Conservation (phyloP, 1,139 yeast genomes). For the Suhomyces atakaporum region DNA sequence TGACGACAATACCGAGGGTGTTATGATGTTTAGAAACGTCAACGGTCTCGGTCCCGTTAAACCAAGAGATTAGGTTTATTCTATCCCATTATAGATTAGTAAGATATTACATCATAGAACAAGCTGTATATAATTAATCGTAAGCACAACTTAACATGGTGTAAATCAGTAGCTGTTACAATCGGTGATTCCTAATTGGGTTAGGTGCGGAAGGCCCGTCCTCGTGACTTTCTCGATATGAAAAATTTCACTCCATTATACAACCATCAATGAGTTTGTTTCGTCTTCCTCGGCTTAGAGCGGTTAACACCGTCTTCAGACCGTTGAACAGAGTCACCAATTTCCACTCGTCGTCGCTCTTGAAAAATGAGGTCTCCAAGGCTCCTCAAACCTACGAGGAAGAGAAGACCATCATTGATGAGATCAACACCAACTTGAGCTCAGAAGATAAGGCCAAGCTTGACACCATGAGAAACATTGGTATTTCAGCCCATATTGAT, state of each 20-base stretch:
- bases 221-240: slow-evolving; percentile 3
- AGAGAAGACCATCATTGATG: slow-evolving; percentile 67
- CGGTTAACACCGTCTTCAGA: slow-evolving; percentile 8
- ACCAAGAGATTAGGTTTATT: slow-evolving; percentile 16
- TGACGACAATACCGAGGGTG: slow-evolving; percentile 52
- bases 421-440: slow-evolving; percentile 53
- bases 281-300: slow-evolving; percentile 9
- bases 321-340: slow-evolving; percentile 5
- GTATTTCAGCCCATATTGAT: slow-evolving; percentile 93
- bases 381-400: slow-evolving; percentile 60
- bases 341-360: slow-evolving; percentile 6
- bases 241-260: slow-evolving; percentile 6
- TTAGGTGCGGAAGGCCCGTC: no score
- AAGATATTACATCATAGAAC: not conserved
- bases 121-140: slow-evolving; percentile 1
- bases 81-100: not conserved
- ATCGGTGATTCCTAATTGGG: no score
- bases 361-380: slow-evolving; percentile 8
- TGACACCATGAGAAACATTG: slow-evolving; percentile 79
- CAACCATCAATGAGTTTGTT: slow-evolving; percentile 10
- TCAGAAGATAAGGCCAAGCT: slow-evolving; percentile 60
- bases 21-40: slow-evolving; percentile 59
- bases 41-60: slow-evolving; percentile 46
- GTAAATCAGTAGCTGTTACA: not conserved
- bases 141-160: no score